Evolutionary conservation across 768 basidiomycete species (phyloP), one percentile per base, ranked within the genome.

Genomic region (Termitomyces sp.): DNA sequence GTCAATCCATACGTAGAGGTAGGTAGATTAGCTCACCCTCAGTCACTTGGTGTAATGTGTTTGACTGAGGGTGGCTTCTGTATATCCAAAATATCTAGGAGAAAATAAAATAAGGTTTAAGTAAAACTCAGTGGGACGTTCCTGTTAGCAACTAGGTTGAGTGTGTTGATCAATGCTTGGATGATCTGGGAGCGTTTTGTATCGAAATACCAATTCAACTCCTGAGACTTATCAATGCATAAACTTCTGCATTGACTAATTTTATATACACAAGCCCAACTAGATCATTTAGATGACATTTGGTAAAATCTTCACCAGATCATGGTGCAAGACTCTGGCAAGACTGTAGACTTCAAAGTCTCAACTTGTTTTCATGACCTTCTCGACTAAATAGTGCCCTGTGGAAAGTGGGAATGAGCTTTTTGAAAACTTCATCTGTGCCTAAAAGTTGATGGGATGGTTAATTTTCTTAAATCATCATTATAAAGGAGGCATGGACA

Each of bases 121-220:
- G n/a, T n/a, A 66, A 94, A 93, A 77, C 64, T 93, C 66, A 91
- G 90, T 61, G 90, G 91, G 0, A 83, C 87, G 5, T 92, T 93
- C 69, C 71, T 94, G 60, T 76, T 94, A 1, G 90, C 91, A 7
- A 82, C 89, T 22, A 79, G 89, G 53, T 73, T 98, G 24, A 79
- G 79, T 28, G 92, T 91, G 9, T 79, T 73, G 0, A 83, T 98
- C 14, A 82, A 94, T 67, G 88, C 92, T 54, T 80, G 77, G 67
- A 72, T 66, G 24, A 69, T 98, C 43, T 95, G 94, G 94, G 85
- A 91, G 55, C 78, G 79, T 46, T 81, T 87, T 13, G 79, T 85
- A 0, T 72, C 68, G 12, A 66, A 70, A 47, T 82, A 81, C 61
- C 62, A 65, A 53, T 74, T 77, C 58, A 62, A 63, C 47, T 61